Evolutionary conservation across 352 stramenopile genomes (phyloP).

Genomic region (Phytophthora foliorum): DNA sequence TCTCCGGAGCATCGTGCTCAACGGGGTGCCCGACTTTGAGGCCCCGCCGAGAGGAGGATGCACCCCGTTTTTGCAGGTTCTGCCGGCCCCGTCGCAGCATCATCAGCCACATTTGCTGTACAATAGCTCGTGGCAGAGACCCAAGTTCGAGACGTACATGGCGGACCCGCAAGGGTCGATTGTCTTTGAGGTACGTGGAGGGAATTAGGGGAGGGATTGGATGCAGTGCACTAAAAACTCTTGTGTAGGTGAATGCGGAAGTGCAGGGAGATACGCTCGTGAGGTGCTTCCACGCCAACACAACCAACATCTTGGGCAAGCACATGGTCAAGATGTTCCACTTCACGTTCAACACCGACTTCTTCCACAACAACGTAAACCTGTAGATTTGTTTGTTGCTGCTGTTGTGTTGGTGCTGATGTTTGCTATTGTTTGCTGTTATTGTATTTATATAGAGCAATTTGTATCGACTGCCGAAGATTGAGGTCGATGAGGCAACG

Average conservation of each 20-base stretch:
- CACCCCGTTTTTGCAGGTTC: conserved; percentile 72
- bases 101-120: conserved; percentile 66
- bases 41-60: conserved; percentile 62
- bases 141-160: conserved; percentile 71
- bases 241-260: conserved; percentile 66
- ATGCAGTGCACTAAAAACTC: neutral
- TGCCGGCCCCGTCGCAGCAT: conserved; percentile 71
- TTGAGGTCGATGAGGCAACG: conserved; percentile 69
- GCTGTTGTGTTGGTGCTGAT: neutral
- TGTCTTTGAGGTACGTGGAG: conserved; percentile 56
- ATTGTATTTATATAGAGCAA: conserved; percentile 39
- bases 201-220: neutral
- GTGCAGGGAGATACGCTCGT: conserved; percentile 80
- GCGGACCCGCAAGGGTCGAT: conserved; percentile 61
- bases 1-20: conserved; percentile 64
- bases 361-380: conserved; percentile 75
- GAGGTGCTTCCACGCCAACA: conserved; percentile 80
- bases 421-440: neutral
- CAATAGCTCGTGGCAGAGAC: conserved; percentile 77
- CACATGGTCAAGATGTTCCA: conserved; percentile 90
- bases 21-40: conserved; percentile 85
- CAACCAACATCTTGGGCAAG: conserved; percentile 76
- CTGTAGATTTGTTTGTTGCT: neutral
- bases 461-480: conserved; percentile 61
- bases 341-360: conserved; percentile 88